phyloP scores from a whole-genome alignment of 1,284 basidiomycete species.

The Inonotus obliquus region DNA sequence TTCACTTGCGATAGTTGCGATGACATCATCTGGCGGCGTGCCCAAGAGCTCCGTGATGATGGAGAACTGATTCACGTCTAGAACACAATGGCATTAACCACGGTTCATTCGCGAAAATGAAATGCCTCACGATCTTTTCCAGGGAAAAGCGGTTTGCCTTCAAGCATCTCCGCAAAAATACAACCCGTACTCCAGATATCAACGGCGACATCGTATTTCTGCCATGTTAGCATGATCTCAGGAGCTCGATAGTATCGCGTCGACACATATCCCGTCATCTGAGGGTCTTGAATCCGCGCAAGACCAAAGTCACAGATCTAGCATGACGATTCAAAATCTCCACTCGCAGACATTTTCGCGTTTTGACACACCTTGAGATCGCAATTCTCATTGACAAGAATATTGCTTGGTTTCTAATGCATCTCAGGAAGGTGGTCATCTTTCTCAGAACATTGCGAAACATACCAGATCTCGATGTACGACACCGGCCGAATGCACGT shows the following conservation, averaged over 20 bases:
- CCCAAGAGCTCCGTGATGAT: constrained; percentile 99
- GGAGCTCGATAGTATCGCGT: constrained; percentile 98
- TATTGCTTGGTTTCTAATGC: constrained; percentile 93
- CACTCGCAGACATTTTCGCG: constrained; percentile 1
- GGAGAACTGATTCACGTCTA: constrained; percentile 99
- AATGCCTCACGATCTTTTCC: constrained; percentile 86
- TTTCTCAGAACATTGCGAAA: constrained; percentile 15
- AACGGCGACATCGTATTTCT: constrained; percentile 99
- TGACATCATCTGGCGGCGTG: constrained; percentile 98
- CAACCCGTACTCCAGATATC: constrained; percentile 99
- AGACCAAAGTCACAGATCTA: constrained; percentile 99
- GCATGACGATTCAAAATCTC: constrained; percentile 9
- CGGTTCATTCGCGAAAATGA: neutral
- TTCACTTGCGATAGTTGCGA: constrained; percentile 97
- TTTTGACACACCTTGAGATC: constrained; percentile 71
- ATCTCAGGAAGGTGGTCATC: neutral
- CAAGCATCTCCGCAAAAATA: constrained; percentile 99
- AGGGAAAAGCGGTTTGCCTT: constrained; percentile 98
- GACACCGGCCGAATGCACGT: constrained; percentile 98
- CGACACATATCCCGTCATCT: constrained; percentile 99
- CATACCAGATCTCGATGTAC: constrained; percentile 93
- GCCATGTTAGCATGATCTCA: constrained; percentile 99
- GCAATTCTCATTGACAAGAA: constrained; percentile 99
- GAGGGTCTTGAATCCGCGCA: constrained; percentile 94
- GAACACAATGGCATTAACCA: neutral